Evolutionary conservation across 2,329 filamentous ascomycete genomes (phyloP).

Genomic region (Clonostachys sp.): DNA sequence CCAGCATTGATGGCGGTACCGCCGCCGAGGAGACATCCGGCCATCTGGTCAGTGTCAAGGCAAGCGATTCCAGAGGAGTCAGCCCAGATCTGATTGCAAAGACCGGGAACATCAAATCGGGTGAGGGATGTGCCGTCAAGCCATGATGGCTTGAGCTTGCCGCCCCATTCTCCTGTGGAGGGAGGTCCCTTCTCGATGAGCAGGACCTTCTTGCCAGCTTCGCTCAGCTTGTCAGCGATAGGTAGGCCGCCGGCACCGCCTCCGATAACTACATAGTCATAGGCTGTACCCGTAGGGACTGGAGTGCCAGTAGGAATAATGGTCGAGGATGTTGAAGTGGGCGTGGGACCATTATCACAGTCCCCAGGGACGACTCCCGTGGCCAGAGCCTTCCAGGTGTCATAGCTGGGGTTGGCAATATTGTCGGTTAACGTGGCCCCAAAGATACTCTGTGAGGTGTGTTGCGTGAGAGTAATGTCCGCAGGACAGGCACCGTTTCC

Average conservation of each 20-base stretch:
- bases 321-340: constrained; percentile 17
- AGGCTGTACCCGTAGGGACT: constrained; percentile 25
- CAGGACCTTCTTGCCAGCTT: constrained; percentile 60
- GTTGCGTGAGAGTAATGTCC: constrained; percentile 42
- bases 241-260: constrained; percentile 57
- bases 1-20: constrained; percentile 64
- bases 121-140: constrained; percentile 57
- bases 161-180: constrained; percentile 62
- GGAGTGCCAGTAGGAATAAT: constrained; percentile 18
- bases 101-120: constrained; percentile 66
- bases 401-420: constrained; percentile 32
- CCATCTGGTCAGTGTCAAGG: constrained; percentile 68
- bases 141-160: constrained; percentile 58
- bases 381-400: constrained; percentile 35
- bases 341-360: constrained; percentile 19
- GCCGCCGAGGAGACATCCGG: constrained; percentile 66
- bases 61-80: constrained; percentile 62
- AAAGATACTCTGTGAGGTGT: constrained; percentile 48
- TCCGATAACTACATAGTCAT: constrained; percentile 62
- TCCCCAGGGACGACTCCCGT: constrained; percentile 29
- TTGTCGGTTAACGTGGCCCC: constrained; percentile 31
- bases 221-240: constrained; percentile 52
- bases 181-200: constrained; percentile 57
- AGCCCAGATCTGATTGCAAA: constrained; percentile 67
- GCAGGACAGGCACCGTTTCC: constrained; percentile 34